These are phyloP conservation scores for Sugiyamaella sp. DNA, from an alignment of 1,139 yeast species.

Conservation along the genomic window DNA sequence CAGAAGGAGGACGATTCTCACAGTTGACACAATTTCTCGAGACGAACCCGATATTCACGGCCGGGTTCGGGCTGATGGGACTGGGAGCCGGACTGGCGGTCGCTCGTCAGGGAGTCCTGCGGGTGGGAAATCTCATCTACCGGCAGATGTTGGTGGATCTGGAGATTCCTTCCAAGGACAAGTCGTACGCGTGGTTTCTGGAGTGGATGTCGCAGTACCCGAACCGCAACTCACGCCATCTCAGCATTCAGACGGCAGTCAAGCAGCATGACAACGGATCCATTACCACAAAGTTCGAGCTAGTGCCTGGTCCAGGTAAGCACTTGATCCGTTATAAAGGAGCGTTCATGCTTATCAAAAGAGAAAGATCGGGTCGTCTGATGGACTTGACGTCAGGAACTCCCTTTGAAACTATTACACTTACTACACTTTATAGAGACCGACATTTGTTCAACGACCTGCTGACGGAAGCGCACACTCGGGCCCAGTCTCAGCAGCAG, in stretches of 20 bases:
- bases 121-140: slow-evolving; percentile 68
- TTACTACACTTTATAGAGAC: slow-evolving; percentile 88
- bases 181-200: slow-evolving; percentile 90
- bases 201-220: slow-evolving; percentile 92
- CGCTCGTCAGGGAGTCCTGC: slow-evolving; percentile 68
- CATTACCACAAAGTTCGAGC: slow-evolving; percentile 79
- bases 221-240: slow-evolving; percentile 72
- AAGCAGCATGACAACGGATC: slow-evolving; percentile 93
- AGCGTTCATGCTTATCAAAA: slow-evolving; percentile 82
- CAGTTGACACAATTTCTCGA: slow-evolving; percentile 52
- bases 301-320: slow-evolving; percentile 98
- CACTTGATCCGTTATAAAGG: slow-evolving; percentile 85
- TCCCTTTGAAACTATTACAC: slow-evolving; percentile 92
- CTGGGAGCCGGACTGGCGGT: slow-evolving; percentile 86
- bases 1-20: not conserved
- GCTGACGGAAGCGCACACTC: slow-evolving; percentile 76
- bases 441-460: slow-evolving; percentile 69
- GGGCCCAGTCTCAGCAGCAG: slow-evolving; percentile 82
- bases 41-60: slow-evolving; percentile 91
- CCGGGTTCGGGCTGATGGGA: slow-evolving; percentile 94
- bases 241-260: slow-evolving; percentile 86
- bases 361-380: slow-evolving; percentile 88
- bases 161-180: slow-evolving; percentile 92
- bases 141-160: slow-evolving; percentile 86
- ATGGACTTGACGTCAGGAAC: slow-evolving; percentile 90